Evolutionary conservation across 257 asterid species (phyloP), one percentile per base, ranked within the genome.

Genomic region (Capsicum chinense): DNA sequence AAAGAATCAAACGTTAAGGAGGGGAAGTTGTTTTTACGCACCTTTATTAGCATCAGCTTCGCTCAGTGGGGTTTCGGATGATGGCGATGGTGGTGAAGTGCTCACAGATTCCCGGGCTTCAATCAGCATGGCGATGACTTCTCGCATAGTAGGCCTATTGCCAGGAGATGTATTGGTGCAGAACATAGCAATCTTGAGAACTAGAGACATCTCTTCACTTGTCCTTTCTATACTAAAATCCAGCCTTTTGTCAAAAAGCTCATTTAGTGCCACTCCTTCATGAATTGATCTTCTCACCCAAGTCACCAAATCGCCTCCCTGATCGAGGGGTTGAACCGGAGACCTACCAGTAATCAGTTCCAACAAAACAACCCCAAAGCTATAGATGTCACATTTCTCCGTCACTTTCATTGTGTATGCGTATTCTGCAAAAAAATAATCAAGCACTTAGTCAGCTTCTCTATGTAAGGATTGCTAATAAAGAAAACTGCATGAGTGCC

Each of bases 361-460:
- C 80, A 95, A 44, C 74, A 95, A 83, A 82, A 95, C 98, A 6
- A 95, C 98, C 14, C 98, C 98, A 39, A 90, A 95, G 83, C 98
- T 95, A 19, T 95, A 95, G 87, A 92, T 89, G 42, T 95, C 98
- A 12, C 97, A 95, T 85, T 95, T 95, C 85, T 95, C 98, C 37
- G 98, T 95, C 90, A 95, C 97, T 90, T 95, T 95, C 97, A 95
- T 87, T 8, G 98, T 95, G 93, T 95, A 95, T 7, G 98, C 98
- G 79, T 95, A 95, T 85, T 95, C 98, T 95, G 95, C 79, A 85
- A 86, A 59, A 86, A 57, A 2, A 79, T 71, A 4, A 62, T 13
- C 79, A 62, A 69, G 37, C 59, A 56, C 10, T 50, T 62, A 78
- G 42, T 56, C 35, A 9, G 39, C n/a, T 62, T 84, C 1, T 59